A percentile compares a stretch with the other conserved stretches of the same genome.
Conservation (phyloP, 768 basidiomycete species). For the Tylopilus cervinicoccineus region DNA sequence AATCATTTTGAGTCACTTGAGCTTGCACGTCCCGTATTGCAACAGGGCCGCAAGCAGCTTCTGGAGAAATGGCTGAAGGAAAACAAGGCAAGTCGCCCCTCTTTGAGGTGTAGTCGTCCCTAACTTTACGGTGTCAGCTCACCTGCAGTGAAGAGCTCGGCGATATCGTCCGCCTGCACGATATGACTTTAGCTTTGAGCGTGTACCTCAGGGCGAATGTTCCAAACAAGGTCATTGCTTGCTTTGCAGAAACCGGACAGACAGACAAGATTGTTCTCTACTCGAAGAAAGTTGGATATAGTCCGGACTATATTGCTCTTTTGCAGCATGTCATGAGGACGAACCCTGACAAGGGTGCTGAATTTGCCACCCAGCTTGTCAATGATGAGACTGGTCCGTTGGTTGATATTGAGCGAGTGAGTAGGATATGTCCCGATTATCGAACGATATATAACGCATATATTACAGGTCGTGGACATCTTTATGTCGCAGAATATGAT, state of each 20-base stretch:
- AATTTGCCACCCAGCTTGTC: constrained; percentile 92
- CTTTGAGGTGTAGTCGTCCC: constrained; percentile 5
- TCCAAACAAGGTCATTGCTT: constrained; percentile 98
- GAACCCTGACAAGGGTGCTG: constrained; percentile 96
- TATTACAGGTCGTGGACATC: constrained; percentile 85
- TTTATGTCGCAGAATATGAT: constrained; percentile 99
- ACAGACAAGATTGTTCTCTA: constrained; percentile 98
- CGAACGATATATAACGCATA: background rate
- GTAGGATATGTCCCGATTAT: constrained; percentile 18
- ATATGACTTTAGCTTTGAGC: constrained; percentile 95
- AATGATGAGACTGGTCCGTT: constrained; percentile 92
- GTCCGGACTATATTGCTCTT: constrained; percentile 87
- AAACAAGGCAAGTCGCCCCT: constrained; percentile 68
- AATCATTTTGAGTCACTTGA: constrained; percentile 96
- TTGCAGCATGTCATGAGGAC: constrained; percentile 95
- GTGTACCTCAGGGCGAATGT: constrained; percentile 97
- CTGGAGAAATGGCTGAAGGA: constrained; percentile 99
- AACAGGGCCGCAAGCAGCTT: constrained; percentile 94
- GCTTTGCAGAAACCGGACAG: constrained; percentile 98
- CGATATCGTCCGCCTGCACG: constrained; percentile 90
- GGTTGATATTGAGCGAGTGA: constrained; percentile 87
- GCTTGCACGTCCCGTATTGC: constrained; percentile 90
- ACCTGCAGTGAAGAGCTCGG: constrained; percentile 99
- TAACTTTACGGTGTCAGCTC: constrained; percentile 48
- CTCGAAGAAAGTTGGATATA: constrained; percentile 94